Evolutionary conservation across 345 rosid genomes (phyloP), one percentile per base, ranked within the genome.

Genomic region (Rhodamnia rubescens): DNA sequence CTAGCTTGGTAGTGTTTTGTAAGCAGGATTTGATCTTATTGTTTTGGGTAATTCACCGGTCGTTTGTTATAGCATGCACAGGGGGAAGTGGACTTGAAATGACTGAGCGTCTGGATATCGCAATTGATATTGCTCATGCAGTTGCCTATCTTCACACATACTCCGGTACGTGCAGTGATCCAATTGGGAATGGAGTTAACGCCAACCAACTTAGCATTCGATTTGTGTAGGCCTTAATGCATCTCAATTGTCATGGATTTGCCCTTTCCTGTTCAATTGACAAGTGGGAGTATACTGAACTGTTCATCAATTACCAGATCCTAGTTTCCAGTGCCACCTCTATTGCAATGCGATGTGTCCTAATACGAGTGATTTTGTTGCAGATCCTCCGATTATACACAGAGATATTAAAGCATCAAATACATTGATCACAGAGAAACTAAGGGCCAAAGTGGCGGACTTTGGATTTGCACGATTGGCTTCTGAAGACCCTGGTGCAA

Each of bases 91-190:
- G 90, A 85, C 95, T 95, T 44, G 96, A 95, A 91, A 90, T 93
- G 61, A 92, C 93, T 27, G 93, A 97, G 82, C 98, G 98, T 52
- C 92, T 97, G 82, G 98, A 95, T 82, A 92, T 97, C 84, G 96
- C 99, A 2, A 94, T 94, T 81, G 99, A 97, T 92, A 95, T 97
- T 24, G 98, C 99, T 87, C 99, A 97, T 91, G 99, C 97, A 44
- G 85, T 95, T 74, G 91, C 99, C 82, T 97, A 95, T 89, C 95
- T 97, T 44, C 99, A 95, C 90, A 92, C 91, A 82, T 97, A 97
- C 85, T 87, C 98, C 75, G 99, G 99, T 94, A 88, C n/a, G 42
- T 32, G 6, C 59, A 52, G 12, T 40, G n/a, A 1, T 64, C n/a
- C 85, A 22, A 7, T 64, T 20, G 14, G 47, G 52, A n/a, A 84